These are phyloP conservation scores for Thecaphora frezii DNA, from an alignment of 1,284 basidiomycete genomes.

Conservation along the genomic window DNA sequence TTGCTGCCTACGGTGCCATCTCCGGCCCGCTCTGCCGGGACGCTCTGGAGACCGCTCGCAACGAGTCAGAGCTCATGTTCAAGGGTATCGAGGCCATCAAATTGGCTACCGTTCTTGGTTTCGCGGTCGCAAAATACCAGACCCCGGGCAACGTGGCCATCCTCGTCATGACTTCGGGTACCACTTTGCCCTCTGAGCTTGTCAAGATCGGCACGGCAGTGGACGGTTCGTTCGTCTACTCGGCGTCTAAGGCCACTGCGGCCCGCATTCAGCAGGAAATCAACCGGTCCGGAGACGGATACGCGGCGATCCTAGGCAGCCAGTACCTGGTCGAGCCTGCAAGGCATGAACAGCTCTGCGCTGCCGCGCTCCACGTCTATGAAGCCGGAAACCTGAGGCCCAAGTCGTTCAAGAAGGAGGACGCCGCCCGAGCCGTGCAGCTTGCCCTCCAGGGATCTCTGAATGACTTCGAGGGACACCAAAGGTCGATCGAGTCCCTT, in stretches of 20 bases:
- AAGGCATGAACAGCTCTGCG: background rate
- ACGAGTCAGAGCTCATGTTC: conserved; percentile 4
- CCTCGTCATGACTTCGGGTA: background rate
- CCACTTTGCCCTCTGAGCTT: conserved; percentile 3
- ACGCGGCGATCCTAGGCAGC: background rate
- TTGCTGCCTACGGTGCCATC: conserved; percentile 19
- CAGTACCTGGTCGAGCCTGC: too few relatives aligned
- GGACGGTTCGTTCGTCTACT: background rate
- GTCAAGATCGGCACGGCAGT: background rate
- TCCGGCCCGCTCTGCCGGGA: conserved; percentile 5
- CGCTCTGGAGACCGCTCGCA: background rate
- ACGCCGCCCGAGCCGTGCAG: background rate
- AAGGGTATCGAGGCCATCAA: conserved; percentile 13
- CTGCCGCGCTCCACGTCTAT: conserved; percentile 3
- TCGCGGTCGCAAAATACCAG: background rate
- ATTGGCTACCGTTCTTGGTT: conserved; percentile 21
- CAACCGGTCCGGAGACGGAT: conserved; percentile 1
- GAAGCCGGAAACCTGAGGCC: background rate
- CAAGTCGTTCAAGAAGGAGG: background rate
- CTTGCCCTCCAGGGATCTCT: conserved; percentile 15
- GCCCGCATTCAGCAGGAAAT: background rate
- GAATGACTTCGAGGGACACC: conserved; percentile 2
- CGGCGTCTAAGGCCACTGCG: conserved; percentile 3
- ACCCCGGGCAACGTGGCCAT: background rate
- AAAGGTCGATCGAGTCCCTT: conserved; percentile 2